Evolutionary conservation across 169 alveolate genomes (phyloP).

Genomic region (Neospora caninum): DNA sequence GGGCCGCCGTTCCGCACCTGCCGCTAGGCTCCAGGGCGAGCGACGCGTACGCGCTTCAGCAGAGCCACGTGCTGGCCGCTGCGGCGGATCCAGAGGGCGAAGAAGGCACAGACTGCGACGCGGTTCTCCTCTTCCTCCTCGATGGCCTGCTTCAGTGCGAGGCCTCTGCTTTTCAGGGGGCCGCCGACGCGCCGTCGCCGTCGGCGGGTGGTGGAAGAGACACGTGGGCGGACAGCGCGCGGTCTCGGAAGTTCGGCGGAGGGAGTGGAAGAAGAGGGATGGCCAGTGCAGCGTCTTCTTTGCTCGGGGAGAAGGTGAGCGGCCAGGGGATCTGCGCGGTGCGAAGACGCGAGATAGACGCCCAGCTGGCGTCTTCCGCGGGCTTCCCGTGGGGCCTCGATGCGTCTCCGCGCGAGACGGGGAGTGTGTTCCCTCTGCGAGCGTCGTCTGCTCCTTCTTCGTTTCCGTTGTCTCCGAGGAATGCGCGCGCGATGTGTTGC

Average conservation of each 20-base stretch:
- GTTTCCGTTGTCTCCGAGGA: too few relatives aligned
- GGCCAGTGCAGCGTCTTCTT: too few relatives aligned
- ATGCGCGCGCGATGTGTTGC: neutral
- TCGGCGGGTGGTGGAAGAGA: neutral
- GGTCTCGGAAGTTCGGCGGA: too few relatives aligned
- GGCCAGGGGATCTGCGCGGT: too few relatives aligned
- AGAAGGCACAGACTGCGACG: neutral
- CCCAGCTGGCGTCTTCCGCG: too few relatives aligned
- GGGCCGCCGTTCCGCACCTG: neutral
- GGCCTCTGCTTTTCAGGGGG: neutral
- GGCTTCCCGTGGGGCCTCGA: too few relatives aligned
- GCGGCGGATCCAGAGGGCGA: neutral
- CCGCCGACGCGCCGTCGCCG: neutral
- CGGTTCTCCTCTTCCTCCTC: neutral
- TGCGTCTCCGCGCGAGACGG: too few relatives aligned
- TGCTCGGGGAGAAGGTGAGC: too few relatives aligned
- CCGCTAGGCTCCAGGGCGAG: neutral
- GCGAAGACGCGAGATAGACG: too few relatives aligned
- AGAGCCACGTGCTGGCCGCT: neutral
- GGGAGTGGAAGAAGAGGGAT: too few relatives aligned
- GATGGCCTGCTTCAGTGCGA: conserved; percentile 11
- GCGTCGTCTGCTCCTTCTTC: too few relatives aligned
- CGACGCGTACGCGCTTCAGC: neutral
- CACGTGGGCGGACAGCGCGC: neutral
- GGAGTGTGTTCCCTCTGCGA: too few relatives aligned